These are phyloP conservation scores for Sphagnum magellanicum DNA, from an alignment of 228 moss, liverwort and hornwort genomes.

Conservation along the genomic window DNA sequence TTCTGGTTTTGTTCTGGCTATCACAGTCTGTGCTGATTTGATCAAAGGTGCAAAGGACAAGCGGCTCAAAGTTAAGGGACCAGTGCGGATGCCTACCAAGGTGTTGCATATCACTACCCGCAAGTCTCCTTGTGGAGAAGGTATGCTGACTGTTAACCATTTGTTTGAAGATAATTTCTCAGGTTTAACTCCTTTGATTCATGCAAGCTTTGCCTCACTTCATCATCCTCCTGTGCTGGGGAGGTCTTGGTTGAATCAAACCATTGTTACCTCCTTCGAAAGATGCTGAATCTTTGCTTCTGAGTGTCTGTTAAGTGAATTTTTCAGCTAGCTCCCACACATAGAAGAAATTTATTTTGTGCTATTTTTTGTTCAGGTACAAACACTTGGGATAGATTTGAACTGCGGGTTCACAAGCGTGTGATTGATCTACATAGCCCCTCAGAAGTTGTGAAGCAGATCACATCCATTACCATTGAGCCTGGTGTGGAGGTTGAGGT, in stretches of 20 bases:
- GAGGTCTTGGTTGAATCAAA: too few relatives aligned
- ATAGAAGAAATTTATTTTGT: background rate
- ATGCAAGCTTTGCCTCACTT: too few relatives aligned
- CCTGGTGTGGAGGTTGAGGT: conserved; percentile 23
- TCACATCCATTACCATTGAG: conserved; percentile 62
- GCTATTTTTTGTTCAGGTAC: conserved; percentile 1
- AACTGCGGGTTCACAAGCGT: conserved; percentile 62
- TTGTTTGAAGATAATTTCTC: too few relatives aligned
- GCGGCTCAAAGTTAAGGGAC: conserved; percentile 15
- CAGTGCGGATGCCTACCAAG: conserved; percentile 15
- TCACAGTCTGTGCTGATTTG: conserved; percentile 13
- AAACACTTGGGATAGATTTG: conserved; percentile 59
- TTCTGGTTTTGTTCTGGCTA: background rate
- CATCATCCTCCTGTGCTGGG: too few relatives aligned
- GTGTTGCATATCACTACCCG: conserved; percentile 15
- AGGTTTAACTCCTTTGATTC: too few relatives aligned
- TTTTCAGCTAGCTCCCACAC: background rate
- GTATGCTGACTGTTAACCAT: background rate
- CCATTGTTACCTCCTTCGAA: background rate
- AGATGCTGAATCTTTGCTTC: conserved; percentile 1
- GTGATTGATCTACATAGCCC: conserved; percentile 66
- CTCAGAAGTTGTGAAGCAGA: conserved; percentile 68
- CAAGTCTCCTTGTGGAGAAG: conserved; percentile 16
- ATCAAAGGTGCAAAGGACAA: conserved; percentile 18
- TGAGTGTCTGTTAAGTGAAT: background rate